Evolutionary conservation across 192 early-diverging fungal species (phyloP), one percentile per base, ranked within the genome.

Genomic region (Coemansia sp.): DNA sequence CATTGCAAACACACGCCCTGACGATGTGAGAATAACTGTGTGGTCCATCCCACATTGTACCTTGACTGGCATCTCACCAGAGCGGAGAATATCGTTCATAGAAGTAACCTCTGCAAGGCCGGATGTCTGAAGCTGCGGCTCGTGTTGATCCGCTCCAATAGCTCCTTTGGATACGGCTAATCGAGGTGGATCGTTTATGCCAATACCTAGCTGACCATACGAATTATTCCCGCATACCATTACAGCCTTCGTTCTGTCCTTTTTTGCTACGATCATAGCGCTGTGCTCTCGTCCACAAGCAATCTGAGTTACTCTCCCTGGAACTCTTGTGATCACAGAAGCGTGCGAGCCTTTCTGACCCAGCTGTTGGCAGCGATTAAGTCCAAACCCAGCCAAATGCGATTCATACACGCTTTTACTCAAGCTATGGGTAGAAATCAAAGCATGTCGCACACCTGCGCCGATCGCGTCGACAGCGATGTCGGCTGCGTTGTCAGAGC

Each of bases 31-130:
- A 7, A 92, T 60, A 26, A 89, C 60, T 26, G 88, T 89, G 53
- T 92, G 87, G 76, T 92, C 90, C 26, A 92, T 64, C 36, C 90
- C 90, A 69, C 90, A 92, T 38, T 84, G 76, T 45, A 92, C 76
- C 23, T 85, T 76, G 11, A 65, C 63, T n/a, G 88, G 80, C 20
- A 68, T 68, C 26, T 80, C 80, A 16, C 67, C 71, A 1, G 66
- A 53, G 6, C 35, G 62, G 26, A 81, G 51, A 12, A 81, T 49
- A 14, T 26, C 33, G 9, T 67, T 53, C 6, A 85, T 68, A 0
- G 60, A 63, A 1, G 61, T 18, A 14, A 83, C 43, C 1, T 75
- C 66, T 6, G 71, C 53, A 15, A 70, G 33, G 71, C 60, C 46
- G 34, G 43, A 66, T 8, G 38, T 18, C 38, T 34, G 24, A 10